phyloP scores from a whole-genome alignment of 1,139 yeast species.

The Hansenula anomala region DNA sequence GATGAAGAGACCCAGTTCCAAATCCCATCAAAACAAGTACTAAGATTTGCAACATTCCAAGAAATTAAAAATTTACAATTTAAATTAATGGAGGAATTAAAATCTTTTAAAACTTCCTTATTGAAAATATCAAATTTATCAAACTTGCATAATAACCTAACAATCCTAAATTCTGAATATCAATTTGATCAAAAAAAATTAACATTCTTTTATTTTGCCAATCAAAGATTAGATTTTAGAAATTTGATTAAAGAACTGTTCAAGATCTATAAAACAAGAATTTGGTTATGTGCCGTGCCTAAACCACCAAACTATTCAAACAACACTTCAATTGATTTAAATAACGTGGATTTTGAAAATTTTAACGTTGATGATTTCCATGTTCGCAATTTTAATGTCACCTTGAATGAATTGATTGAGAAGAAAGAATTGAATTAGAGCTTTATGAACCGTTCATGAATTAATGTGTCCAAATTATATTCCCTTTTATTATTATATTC shows the following conservation, averaged over 20 bases:
- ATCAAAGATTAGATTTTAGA: slow-evolving; percentile 85
- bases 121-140: slow-evolving; percentile 20
- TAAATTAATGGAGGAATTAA: slow-evolving; percentile 38
- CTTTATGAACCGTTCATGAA: no score
- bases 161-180: slow-evolving; percentile 74
- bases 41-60: slow-evolving; percentile 31
- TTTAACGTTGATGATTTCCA: slow-evolving; percentile 27
- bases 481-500: no score
- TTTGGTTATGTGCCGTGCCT: slow-evolving; percentile 90
- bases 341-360: slow-evolving; percentile 10
- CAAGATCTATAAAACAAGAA: slow-evolving; percentile 90
- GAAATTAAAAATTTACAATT: slow-evolving; percentile 30
- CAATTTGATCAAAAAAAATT: slow-evolving; percentile 93
- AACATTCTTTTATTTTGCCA: slow-evolving; percentile 73
- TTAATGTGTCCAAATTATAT: no score
- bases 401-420: slow-evolving; percentile 14
- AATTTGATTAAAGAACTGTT: slow-evolving; percentile 88
- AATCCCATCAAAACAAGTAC: slow-evolving; percentile 48
- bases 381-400: slow-evolving; percentile 24
- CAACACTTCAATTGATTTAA: no score
- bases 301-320: slow-evolving; percentile 7
- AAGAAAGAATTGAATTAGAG: no score
- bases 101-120: slow-evolving; percentile 40
- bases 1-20: slow-evolving; percentile 37
- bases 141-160: slow-evolving; percentile 28